Conservation (phyloP, 495 filamentous ascomycete species). For the Aspergillus nanangensis region DNA sequence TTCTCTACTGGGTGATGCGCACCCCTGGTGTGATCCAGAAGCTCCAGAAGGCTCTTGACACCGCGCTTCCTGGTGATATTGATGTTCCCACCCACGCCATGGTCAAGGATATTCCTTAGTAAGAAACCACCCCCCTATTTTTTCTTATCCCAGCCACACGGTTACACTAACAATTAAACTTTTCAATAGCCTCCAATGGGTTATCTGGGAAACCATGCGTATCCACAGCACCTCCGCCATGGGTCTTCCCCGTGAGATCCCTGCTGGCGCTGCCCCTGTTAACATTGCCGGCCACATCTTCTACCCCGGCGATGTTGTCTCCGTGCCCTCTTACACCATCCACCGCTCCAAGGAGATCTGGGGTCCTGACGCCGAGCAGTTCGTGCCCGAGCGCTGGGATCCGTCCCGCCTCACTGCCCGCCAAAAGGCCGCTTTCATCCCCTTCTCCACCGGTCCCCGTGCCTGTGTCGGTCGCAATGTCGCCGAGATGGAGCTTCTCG, state of each 20-base stretch:
- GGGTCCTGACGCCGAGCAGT: slow-evolving; percentile 71
- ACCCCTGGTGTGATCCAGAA: slow-evolving; percentile 69
- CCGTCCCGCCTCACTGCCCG: slow-evolving; percentile 46
- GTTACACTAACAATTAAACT: slow-evolving; percentile 2
- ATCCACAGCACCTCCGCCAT: slow-evolving; percentile 86
- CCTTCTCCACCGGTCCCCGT: slow-evolving; percentile 77
- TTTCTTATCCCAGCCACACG: neutral
- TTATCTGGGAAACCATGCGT: slow-evolving; percentile 87
- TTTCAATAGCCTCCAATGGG: slow-evolving; percentile 51
- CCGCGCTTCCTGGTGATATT: slow-evolving; percentile 53
- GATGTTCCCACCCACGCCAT: slow-evolving; percentile 66
- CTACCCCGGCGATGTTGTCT: slow-evolving; percentile 69
- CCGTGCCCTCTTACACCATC: slow-evolving; percentile 82
- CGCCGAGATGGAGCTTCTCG: slow-evolving; percentile 88
- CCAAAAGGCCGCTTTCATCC: slow-evolving; percentile 80
- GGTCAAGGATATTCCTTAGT: slow-evolving; percentile 73
- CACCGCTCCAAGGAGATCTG: slow-evolving; percentile 81
- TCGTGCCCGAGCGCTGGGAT: slow-evolving; percentile 79
- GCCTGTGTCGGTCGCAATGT: slow-evolving; percentile 83
- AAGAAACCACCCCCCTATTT: slow-evolving; percentile 17
- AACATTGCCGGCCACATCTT: slow-evolving; percentile 59
- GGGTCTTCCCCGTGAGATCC: slow-evolving; percentile 80
- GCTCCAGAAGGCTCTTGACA: slow-evolving; percentile 69
- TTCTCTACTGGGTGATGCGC: slow-evolving; percentile 69
- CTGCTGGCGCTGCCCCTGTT: slow-evolving; percentile 52